Evolutionary conservation across 768 basidiomycete genomes (phyloP).

Genomic region (Chalciporus sphaerocephalus): DNA sequence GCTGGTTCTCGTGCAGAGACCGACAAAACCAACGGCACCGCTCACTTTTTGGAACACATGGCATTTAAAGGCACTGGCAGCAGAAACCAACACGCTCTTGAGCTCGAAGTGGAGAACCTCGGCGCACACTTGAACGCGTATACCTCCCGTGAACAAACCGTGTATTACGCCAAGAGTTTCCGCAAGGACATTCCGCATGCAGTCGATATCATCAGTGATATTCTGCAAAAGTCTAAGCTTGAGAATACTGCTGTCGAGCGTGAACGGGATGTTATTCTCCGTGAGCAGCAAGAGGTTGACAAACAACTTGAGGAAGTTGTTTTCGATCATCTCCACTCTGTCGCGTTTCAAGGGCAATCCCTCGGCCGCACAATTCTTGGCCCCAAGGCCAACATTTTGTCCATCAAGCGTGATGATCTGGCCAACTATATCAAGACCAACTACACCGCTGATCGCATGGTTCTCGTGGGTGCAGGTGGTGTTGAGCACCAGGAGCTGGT

Average conservation of each 20-base stretch:
- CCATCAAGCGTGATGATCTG: conserved; percentile 89
- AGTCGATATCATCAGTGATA: conserved; percentile 97
- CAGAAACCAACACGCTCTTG: conserved; percentile 84
- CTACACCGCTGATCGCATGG: conserved; percentile 99
- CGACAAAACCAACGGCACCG: conserved; percentile 90
- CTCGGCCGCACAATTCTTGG: conserved; percentile 97
- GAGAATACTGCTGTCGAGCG: conserved; percentile 85
- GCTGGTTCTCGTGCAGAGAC: conserved; percentile 97
- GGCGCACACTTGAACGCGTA: conserved; percentile 98
- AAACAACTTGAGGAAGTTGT: conserved; percentile 98
- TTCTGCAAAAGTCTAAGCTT: conserved; percentile 94
- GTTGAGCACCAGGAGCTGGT: conserved; percentile 90
- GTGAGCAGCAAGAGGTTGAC: conserved; percentile 98
- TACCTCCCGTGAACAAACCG: conserved; percentile 97
- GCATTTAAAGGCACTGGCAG: conserved; percentile 94
- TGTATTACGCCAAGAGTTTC: conserved; percentile 99
- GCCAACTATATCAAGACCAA: conserved; percentile 91
- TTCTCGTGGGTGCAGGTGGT: conserved; percentile 94
- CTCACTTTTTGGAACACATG: conserved; percentile 99
- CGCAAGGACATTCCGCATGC: conserved; percentile 86
- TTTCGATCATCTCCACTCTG: conserved; percentile 94
- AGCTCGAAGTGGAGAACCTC: conserved; percentile 96
- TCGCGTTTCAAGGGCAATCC: conserved; percentile 94
- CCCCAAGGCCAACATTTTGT: conserved; percentile 92
- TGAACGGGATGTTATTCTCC: conserved; percentile 92